These are phyloP conservation scores for Calonectria leucothoes DNA, from an alignment of 2,329 filamentous ascomycete genomes.

Conservation along the genomic window DNA sequence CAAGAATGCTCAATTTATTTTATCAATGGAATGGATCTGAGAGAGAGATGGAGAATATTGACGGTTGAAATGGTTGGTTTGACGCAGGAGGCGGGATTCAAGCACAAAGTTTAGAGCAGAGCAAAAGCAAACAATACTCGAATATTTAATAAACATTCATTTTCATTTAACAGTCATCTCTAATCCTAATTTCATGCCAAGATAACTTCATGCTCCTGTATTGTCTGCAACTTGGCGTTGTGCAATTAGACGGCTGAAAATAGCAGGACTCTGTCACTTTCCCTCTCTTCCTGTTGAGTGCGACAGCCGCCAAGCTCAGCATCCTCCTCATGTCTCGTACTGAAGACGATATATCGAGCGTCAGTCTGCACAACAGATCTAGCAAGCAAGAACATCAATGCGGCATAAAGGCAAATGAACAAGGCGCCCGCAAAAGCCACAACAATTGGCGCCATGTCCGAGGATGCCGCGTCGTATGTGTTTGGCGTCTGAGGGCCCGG, in stretches of 20 bases:
- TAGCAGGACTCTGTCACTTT: neutral
- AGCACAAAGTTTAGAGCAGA: neutral
- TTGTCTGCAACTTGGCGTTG: neutral
- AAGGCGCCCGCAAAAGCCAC: neutral
- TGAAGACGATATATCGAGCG: neutral
- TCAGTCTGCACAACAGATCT: neutral
- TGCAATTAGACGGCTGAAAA: neutral
- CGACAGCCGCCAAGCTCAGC: neutral
- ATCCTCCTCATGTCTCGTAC: neutral
- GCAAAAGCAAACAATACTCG: neutral
- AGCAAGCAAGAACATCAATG: neutral
- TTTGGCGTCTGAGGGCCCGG: neutral
- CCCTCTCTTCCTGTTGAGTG: neutral
- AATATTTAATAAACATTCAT: neutral
- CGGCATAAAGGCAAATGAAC: too few species aligned
- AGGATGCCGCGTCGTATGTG: neutral
- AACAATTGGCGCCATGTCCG: neutral
- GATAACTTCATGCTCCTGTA: neutral
- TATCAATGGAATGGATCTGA: neutral
- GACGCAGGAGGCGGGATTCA: neutral
- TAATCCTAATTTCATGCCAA: neutral
- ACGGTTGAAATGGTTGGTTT: accelerated
- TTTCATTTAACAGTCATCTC: neutral
- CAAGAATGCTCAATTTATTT: neutral
- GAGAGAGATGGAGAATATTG: neutral